These are phyloP conservation scores for Craterostigma plantagineum DNA, from an alignment of 257 asterid species.

Conservation along the genomic window DNA sequence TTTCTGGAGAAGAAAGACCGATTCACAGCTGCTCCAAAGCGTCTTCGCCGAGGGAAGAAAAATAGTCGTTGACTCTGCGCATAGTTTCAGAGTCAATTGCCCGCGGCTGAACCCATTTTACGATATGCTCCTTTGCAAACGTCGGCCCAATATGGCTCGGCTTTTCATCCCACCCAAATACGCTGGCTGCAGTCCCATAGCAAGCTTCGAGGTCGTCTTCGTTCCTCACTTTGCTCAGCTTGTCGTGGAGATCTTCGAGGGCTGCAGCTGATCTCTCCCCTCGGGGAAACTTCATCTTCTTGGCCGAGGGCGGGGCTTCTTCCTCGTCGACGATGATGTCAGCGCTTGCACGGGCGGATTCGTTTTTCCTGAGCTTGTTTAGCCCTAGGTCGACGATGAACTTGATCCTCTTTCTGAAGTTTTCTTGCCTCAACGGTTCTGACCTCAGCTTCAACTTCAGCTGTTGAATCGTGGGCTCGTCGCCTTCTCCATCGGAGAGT, in stretches of 20 bases:
- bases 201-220: constrained; percentile 64
- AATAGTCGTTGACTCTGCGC: constrained; percentile 27
- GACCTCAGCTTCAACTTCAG: constrained; percentile 55
- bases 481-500: constrained; percentile 23
- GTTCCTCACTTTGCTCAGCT: constrained; percentile 55
- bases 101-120: constrained; percentile 36
- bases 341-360: constrained; percentile 14
- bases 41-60: constrained; percentile 41
- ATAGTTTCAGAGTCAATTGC: constrained; percentile 36
- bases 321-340: constrained; percentile 31
- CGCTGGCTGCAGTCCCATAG: constrained; percentile 30
- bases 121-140: constrained; percentile 10
- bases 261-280: constrained; percentile 42
- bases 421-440: constrained; percentile 33
- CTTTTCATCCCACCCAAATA: constrained; percentile 19
- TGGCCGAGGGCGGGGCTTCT: constrained; percentile 23
- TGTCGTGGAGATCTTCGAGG: constrained; percentile 45
- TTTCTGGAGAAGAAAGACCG: too few species aligned
- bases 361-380: constrained; percentile 30
- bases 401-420: constrained; percentile 54
- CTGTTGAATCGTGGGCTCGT: constrained; percentile 17
- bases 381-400: constrained; percentile 57
- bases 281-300: constrained; percentile 24
- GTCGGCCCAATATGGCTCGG: constrained; percentile 14
- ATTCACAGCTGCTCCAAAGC: constrained; percentile 5